Evolutionary conservation across 163 green algal species (phyloP), one percentile per base, ranked within the genome.

Genomic region (Scenedesmus sp.): DNA sequence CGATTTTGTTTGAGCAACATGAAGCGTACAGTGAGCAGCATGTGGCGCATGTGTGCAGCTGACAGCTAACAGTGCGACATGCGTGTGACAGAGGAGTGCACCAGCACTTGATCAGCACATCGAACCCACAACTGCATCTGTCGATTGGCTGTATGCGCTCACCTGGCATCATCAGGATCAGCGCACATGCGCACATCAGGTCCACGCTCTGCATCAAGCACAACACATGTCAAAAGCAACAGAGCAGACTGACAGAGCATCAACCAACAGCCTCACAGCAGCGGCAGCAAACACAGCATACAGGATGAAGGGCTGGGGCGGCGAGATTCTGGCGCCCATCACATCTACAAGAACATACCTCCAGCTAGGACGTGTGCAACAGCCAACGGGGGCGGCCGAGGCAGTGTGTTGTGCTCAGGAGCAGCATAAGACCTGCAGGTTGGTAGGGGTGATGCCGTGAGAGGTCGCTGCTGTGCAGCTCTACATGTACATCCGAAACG

Each of bases 361-460:
- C 56, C 87, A 64, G 87, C 74, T 46, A 91, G 87, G 12, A 66
- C 87, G 34, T 91, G 87, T 10, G 26, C 76, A 12, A 91, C 59
- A 54, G 87, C 56, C 74, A 91, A 52, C 57, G 87, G 57, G 18
- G 20, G 76, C 4, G 74, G 87, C 23, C 2, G 60, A 23, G 87
- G 87, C 76, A 87, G 12, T 23, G 12, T n/a, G 74, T 91, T 91
- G 3, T 18, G 18, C n/a, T 91, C 87, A 77, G 87, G 87, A 5
- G 87, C 54, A n/a, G 55, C 73, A 59, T 91, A 91, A 15, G 70
- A 85, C 87, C 87, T 91, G 87, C 87, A 62, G 52, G 13, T 23
- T 13, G 46, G 34, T 59, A 60, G 77, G 77, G 77, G 7, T 60
- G 77, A 13, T 10, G 26, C 4, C 52, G 70, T 79, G 6, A 79